Conservation (phyloP, 2,329 filamentous ascomycete genomes). For the Arthroderma sp. region DNA sequence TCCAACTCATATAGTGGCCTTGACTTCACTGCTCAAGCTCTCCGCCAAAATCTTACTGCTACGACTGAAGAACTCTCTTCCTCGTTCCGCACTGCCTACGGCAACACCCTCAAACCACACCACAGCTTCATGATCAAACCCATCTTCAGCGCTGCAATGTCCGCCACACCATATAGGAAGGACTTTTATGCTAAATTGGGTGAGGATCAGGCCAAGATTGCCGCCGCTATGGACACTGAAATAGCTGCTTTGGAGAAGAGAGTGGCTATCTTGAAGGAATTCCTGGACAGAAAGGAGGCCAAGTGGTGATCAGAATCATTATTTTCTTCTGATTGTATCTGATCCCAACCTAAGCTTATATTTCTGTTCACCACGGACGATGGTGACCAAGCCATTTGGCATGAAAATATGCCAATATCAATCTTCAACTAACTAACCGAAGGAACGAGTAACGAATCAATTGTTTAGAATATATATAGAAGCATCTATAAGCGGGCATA, state of each 20-base stretch:
- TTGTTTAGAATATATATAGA: too few relatives aligned
- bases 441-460: too few relatives aligned
- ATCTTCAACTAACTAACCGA: too few relatives aligned
- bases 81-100: slow-evolving; percentile 81
- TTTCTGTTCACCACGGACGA: neutral
- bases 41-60: slow-evolving; percentile 59
- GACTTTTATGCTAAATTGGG: slow-evolving; percentile 84
- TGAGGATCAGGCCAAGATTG: slow-evolving; percentile 39
- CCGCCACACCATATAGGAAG: slow-evolving; percentile 79
- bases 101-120: slow-evolving; percentile 75
- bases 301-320: slow-evolving; percentile 23
- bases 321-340: neutral
- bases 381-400: too few relatives aligned
- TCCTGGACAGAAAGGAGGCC: slow-evolving; percentile 43
- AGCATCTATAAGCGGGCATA: neutral
- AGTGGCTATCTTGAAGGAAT: slow-evolving; percentile 60
- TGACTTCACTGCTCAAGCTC: slow-evolving; percentile 80
- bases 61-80: slow-evolving; percentile 58
- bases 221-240: slow-evolving; percentile 54
- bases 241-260: slow-evolving; percentile 64
- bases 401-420: too few relatives aligned
- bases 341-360: neutral
- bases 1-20: slow-evolving; percentile 51
- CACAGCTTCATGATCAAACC: slow-evolving; percentile 85
- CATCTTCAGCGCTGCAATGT: slow-evolving; percentile 86